A percentile compares a stretch with the other conserved stretches of the same genome.
Conservation (phyloP, 192 early-diverging fungal genomes). For the Umbelopsis vinacea region DNA sequence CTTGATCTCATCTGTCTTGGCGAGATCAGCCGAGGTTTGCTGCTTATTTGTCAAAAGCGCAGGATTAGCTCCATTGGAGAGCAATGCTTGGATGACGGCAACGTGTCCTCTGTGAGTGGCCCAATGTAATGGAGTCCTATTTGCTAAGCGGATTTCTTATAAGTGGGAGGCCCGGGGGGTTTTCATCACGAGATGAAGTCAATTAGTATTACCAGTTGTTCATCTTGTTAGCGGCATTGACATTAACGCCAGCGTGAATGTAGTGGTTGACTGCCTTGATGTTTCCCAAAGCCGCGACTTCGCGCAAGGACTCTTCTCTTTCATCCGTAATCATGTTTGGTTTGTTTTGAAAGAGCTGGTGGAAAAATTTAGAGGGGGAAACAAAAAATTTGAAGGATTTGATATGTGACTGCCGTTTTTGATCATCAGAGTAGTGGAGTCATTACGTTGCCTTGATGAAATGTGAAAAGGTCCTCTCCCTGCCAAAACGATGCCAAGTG, state of each 20-base stretch:
- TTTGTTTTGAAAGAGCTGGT: neutral
- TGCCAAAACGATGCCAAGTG: no score
- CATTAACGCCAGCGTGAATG: slow-evolving; percentile 63
- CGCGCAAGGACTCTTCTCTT: slow-evolving; percentile 40
- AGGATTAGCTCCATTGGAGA: slow-evolving; percentile 68
- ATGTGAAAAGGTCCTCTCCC: no score
- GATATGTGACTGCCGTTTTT: no score
- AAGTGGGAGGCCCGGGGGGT: neutral
- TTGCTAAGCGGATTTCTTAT: neutral
- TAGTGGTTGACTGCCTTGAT: slow-evolving; percentile 67
- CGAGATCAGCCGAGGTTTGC: slow-evolving; percentile 64
- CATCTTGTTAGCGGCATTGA: slow-evolving; percentile 74
- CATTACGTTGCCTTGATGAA: no score
- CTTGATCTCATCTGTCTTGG: slow-evolving; percentile 50
- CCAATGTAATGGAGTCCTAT: slow-evolving; percentile 78
- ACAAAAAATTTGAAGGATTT: no score
- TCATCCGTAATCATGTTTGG: slow-evolving; percentile 35
- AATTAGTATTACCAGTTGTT: slow-evolving; percentile 64
- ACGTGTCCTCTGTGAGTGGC: slow-evolving; percentile 69
- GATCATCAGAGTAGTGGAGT: no score
- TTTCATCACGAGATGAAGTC: neutral
- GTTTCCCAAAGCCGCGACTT: slow-evolving; percentile 69
- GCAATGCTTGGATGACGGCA: slow-evolving; percentile 57
- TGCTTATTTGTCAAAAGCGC: slow-evolving; percentile 62
- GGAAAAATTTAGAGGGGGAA: neutral